Percentiles rank a stretch among this genome's conserved stretches.
phyloP scores from a whole-genome alignment of 257 asterid genomes.

The Pogostemon cablin region DNA sequence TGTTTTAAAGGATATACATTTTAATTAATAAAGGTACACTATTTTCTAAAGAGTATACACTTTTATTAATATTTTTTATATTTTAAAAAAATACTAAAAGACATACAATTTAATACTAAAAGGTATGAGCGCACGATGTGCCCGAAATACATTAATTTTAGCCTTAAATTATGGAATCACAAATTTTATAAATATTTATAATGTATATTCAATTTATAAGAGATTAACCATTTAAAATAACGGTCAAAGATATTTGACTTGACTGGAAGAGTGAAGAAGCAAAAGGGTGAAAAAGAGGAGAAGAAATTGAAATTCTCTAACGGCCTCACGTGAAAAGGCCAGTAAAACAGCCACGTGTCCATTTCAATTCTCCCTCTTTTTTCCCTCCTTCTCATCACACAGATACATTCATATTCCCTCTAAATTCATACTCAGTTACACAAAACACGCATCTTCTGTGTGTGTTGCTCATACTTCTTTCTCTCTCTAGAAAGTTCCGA shows the following conservation, averaged over 20 bases:
- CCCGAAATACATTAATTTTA: no score
- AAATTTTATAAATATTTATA: no score
- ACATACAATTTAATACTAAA: no score
- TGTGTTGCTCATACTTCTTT: constrained; percentile 6
- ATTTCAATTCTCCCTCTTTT: constrained; percentile 34
- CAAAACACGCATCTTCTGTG: constrained; percentile 14
- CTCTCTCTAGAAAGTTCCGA: constrained; percentile 20
- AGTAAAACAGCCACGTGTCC: constrained; percentile 28
- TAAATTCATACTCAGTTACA: constrained; percentile 9
- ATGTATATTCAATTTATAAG: no score
- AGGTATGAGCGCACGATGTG: no score
- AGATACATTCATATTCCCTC: neutral
- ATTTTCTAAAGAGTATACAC: no score
- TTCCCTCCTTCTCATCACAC: constrained; percentile 24
- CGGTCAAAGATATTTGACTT: neutral
- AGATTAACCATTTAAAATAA: no score
- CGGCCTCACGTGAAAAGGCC: constrained; percentile 24
- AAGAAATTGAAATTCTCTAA: constrained; percentile 14
- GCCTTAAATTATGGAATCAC: no score
- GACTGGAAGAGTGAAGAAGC: neutral
- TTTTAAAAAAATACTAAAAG: no score
- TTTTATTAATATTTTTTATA: no score
- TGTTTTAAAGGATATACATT: no score
- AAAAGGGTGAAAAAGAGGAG: neutral
- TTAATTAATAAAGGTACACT: no score